phyloP scores from a whole-genome alignment of 108 stramenopile genomes.

The Schizochytrium sp. region DNA sequence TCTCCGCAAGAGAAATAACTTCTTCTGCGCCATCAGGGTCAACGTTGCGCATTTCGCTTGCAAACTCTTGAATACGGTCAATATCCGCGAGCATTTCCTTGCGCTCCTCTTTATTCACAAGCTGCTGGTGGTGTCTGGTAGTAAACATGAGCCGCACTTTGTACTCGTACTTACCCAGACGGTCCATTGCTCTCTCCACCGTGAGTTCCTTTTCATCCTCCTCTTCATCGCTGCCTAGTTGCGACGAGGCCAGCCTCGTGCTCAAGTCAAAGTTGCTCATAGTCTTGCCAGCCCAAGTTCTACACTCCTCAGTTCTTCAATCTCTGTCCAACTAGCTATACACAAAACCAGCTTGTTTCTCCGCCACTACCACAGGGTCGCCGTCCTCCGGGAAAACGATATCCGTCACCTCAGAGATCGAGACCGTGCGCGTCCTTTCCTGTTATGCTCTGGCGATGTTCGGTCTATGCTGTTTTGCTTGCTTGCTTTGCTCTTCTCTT shows the following conservation, averaged over 20 bases:
- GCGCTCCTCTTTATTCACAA: slow-evolving; percentile 47
- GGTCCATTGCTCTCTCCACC: background rate
- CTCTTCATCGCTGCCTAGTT: background rate
- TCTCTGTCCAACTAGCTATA: no score
- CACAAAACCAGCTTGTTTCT: no score
- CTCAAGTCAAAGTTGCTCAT: background rate
- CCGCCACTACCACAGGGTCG: no score
- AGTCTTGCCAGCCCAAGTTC: no score
- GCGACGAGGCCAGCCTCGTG: background rate
- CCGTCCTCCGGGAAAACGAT: no score
- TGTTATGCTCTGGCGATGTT: no score
- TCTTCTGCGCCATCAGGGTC: slow-evolving; percentile 1
- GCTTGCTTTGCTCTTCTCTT: no score
- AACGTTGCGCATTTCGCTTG: background rate
- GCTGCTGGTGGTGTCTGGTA: slow-evolving; percentile 26
- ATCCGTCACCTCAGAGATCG: no score
- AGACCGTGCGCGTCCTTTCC: no score
- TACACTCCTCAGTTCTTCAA: no score
- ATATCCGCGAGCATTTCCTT: slow-evolving; percentile 20
- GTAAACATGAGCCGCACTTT: slow-evolving; percentile 32
- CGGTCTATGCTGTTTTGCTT: no score
- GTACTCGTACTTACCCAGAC: background rate
- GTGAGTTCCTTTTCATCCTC: background rate
- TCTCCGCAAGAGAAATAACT: background rate
- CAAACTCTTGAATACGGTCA: background rate